phyloP scores from a whole-genome alignment of 2,329 filamentous ascomycete genomes.

The Arthrobotrys entomopaga region DNA sequence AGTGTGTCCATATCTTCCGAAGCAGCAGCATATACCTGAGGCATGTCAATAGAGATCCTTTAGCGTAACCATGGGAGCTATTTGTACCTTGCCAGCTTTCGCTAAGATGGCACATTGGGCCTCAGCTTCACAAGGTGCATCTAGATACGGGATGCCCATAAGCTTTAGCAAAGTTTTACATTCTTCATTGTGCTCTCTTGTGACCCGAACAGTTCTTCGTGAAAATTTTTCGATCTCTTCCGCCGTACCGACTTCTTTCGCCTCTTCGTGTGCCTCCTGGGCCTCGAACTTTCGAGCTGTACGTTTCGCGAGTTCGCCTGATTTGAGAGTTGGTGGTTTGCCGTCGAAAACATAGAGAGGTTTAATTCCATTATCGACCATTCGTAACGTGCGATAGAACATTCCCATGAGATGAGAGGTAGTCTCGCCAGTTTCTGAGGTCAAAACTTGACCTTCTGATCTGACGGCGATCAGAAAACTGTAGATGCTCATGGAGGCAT shows the following conservation, averaged over 20 bases:
- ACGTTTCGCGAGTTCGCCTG: constrained; percentile 93
- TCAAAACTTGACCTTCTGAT: constrained; percentile 95
- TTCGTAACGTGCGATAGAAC: constrained; percentile 98
- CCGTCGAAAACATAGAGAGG: constrained; percentile 98
- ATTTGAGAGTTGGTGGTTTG: constrained; percentile 95
- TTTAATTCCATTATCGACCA: constrained; percentile 98
- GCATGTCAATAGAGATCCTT: background rate
- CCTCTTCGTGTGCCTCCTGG: constrained; percentile 87
- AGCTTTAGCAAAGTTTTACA: constrained; percentile 89
- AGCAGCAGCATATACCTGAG: constrained; percentile 84
- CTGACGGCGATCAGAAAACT: constrained; percentile 98
- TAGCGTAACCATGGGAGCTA: background rate
- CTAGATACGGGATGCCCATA: constrained; percentile 95
- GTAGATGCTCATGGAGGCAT: constrained; percentile 96
- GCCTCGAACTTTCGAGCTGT: constrained; percentile 95
- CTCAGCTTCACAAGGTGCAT: constrained; percentile 96
- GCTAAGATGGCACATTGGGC: constrained; percentile 94
- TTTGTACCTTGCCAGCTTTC: constrained; percentile 75
- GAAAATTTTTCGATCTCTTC: constrained; percentile 99
- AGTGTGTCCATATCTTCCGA: constrained; percentile 99
- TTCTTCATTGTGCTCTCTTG: constrained; percentile 95
- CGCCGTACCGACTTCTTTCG: constrained; percentile 95
- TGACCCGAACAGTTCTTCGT: constrained; percentile 88
- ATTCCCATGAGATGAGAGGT: constrained; percentile 99
- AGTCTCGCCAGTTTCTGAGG: constrained; percentile 92